Evolutionary conservation across 345 rosid genomes (phyloP).

Genomic region (Citrus cavaleriei): DNA sequence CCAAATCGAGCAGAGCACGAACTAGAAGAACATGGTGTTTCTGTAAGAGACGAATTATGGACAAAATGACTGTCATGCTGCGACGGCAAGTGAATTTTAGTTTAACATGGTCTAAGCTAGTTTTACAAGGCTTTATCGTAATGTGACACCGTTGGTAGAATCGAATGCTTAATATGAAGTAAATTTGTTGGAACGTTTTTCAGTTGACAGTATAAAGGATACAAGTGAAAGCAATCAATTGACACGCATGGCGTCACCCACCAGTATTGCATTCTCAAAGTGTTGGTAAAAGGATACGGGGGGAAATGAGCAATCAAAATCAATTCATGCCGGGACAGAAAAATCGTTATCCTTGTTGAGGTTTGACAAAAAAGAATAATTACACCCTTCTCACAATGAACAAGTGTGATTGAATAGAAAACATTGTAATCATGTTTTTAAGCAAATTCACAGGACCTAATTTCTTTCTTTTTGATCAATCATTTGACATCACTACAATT

Average conservation of each 20-base stretch:
- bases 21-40: not conserved
- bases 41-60: not conserved
- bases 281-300: not conserved
- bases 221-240: too few species aligned
- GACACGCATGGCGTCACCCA: not conserved
- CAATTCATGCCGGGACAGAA: not conserved
- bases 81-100: too few species aligned
- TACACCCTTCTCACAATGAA: conserved; percentile 1
- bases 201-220: too few species aligned
- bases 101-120: too few species aligned
- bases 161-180: too few species aligned
- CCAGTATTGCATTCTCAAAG: not conserved
- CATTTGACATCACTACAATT: conserved; percentile 29
- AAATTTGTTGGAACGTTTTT: too few species aligned
- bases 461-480: conserved; percentile 10
- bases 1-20: not conserved
- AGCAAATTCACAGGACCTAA: conserved; percentile 20
- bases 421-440: not conserved
- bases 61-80: too few species aligned
- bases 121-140: too few species aligned
- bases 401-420: not conserved
- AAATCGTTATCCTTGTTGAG: not conserved
- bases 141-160: too few species aligned
- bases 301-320: not conserved
- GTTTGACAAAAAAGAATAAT: conserved; percentile 9